These are phyloP conservation scores for Saitozyma podzolica DNA, from an alignment of 768 basidiomycete genomes.

Conservation along the genomic window DNA sequence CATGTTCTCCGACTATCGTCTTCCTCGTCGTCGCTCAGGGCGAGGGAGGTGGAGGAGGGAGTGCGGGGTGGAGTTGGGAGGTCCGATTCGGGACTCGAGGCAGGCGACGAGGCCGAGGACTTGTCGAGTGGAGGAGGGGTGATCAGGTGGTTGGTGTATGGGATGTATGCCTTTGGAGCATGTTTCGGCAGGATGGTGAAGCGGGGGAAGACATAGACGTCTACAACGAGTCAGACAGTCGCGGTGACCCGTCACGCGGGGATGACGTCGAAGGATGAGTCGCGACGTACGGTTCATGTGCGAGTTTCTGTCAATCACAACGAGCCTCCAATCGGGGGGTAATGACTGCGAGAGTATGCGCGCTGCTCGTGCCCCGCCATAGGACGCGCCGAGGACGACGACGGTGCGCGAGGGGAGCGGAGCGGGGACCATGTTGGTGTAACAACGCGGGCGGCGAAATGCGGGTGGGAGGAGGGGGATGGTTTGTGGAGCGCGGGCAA, in stretches of 20 bases:
- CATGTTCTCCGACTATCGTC: conserved; percentile 15
- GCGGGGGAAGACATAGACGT: conserved; percentile 53
- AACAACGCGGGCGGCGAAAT: too few species aligned
- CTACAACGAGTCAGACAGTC: conserved; percentile 15
- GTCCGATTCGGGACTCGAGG: neutral
- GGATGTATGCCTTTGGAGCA: conserved; percentile 48
- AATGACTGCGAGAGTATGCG: conserved; percentile 24
- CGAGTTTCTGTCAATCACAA: conserved; percentile 43
- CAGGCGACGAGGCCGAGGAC: neutral
- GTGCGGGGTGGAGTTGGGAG: conserved; percentile 16
- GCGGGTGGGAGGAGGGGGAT: too few species aligned
- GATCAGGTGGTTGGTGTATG: conserved; percentile 35
- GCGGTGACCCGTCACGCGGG: conserved; percentile 18
- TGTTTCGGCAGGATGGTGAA: conserved; percentile 45
- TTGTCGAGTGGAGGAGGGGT: conserved; percentile 8
- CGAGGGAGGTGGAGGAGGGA: conserved; percentile 8
- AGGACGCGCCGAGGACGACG: conserved; percentile 41
- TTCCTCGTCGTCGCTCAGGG: conserved; percentile 1
- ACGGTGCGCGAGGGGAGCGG: conserved; percentile 22
- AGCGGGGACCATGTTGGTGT: too few species aligned
- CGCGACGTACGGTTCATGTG: conserved; percentile 46
- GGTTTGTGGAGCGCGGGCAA: too few species aligned
- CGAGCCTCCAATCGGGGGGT: conserved; percentile 37
- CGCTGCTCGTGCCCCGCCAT: conserved; percentile 36
- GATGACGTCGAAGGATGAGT: conserved; percentile 37